Evolutionary conservation across 2,329 filamentous ascomycete species (phyloP).

Genomic region (Trichoderma sp.): DNA sequence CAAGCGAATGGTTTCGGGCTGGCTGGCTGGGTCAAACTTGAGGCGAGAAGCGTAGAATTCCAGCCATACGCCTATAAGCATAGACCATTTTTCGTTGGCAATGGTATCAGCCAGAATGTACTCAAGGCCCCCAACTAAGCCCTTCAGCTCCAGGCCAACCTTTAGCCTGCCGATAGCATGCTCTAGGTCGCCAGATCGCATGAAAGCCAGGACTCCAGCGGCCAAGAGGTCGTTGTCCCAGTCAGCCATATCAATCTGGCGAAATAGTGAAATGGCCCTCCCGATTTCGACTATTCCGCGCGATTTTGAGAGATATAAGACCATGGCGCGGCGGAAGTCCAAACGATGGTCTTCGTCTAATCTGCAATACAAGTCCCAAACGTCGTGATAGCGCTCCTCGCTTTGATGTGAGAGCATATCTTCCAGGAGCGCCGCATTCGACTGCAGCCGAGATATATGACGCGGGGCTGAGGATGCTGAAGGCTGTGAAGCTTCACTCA

Average conservation of each 20-base stretch:
- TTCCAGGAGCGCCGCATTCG: conserved; percentile 3
- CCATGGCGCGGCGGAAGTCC: conserved; percentile 40
- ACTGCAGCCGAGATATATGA: background rate
- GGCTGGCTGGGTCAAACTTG: conserved; percentile 18
- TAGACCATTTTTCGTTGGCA: conserved; percentile 42
- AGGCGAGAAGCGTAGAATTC: conserved; percentile 38
- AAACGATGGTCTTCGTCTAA: conserved; percentile 41
- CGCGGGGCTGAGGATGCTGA: background rate
- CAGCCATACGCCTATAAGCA: conserved; percentile 45
- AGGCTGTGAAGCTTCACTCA: background rate
- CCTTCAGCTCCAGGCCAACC: conserved; percentile 41
- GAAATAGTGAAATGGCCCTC: conserved; percentile 52
- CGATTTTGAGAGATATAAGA: conserved; percentile 51
- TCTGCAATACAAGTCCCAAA: conserved; percentile 50
- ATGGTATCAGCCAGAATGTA: conserved; percentile 50
- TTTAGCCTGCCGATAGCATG: conserved; percentile 49
- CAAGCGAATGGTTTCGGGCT: conserved; percentile 31
- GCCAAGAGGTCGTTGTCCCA: conserved; percentile 50
- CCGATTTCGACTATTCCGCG: conserved; percentile 49
- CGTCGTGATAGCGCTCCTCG: conserved; percentile 43
- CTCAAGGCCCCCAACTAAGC: conserved; percentile 49
- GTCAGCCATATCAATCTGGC: conserved; percentile 39
- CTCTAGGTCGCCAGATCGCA: conserved; percentile 46
- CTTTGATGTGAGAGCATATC: conserved; percentile 36
- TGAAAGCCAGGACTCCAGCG: conserved; percentile 47